Evolutionary conservation across 169 alveolate genomes (phyloP), one percentile per base, ranked within the genome.

Genomic region (Plasmodium cynomolgi): DNA sequence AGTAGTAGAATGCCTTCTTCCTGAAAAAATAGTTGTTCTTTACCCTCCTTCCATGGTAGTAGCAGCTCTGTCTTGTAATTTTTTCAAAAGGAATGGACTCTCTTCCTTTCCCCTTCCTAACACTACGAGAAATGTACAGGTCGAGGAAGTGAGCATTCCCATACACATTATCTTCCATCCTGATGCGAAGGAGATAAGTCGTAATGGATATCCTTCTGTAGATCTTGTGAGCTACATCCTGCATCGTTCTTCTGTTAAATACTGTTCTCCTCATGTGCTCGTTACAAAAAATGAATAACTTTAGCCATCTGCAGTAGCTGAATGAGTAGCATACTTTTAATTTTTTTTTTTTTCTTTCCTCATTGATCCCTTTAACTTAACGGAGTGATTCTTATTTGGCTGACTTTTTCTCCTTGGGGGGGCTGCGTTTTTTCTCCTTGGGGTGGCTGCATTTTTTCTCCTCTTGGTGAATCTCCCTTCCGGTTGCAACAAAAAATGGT

Each of bases 121-220:
- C 26, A 26, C 86, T 81, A 29, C 34, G 47, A 4, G 74, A 17
- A 50, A 81, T 81, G n/a, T 50, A 81, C 26, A 81, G 41, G 33
- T 41, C 44, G 3, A 81, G 86, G 17, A 81, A 81, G 34, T n/a
- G 62, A 4, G 33, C 23, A 26, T 81, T 81, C 17, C 86, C 86
- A 34, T 47, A 81, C 0, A 47, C 34, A 50, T 81, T 81, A 8
- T 26, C 47, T 50, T 13, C 75, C 31, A 9, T 50, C 17, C 44
- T 81, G 34, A 81, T 47, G 50, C 34, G 4, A 23, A 81, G 47
- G 7, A 81, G 34, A 29, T 50, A 34, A 2, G 50, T 11, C 9
- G 50, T 41, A 13, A 74, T 74, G 20, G 47, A 3, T 56, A 56
- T 56, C 6, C 29, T 56, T 56, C 11, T 15, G 29, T 56, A 56